Evolutionary conservation across 225 moss, liverwort and hornwort genomes (phyloP), one percentile per base, ranked within the genome.

Genomic region (Physcomitrium patens): DNA sequence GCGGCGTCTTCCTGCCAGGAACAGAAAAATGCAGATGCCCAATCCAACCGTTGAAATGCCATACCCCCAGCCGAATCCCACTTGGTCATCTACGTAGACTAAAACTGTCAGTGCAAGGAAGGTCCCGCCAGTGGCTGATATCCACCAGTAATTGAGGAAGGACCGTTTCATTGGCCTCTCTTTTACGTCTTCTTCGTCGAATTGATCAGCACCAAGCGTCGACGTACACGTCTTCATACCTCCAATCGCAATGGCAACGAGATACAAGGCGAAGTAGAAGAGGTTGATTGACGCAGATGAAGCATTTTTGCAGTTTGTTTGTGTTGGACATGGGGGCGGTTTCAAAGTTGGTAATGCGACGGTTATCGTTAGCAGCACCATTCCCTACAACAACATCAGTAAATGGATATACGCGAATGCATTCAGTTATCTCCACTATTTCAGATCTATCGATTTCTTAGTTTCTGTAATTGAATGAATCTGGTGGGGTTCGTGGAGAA

Each of bases 121-220:
- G 1, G 78, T 73, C 7, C 87, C 86, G 0, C 73, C 60, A 5
- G 76, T 81, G 7, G 59, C 46, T 19, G 79, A 58, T n/a, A 87
- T 1, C 78, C 82, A 91, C 74, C 84, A 92, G 67, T 86, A 88
- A 42, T 83, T 79, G 70, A 87, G 91, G 76, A 89, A 93, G 22
- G 86, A 87, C 7, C 63, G 66, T 50, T 87, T 78, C 80, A 58
- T 83, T 5, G 86, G 84, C 23, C 84, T 77, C 73, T 93, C 93
- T 13, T 28, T 71, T 0, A 45, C 42, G 16, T 76, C 80, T 24
- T 85, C 83, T 46, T 89, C 89, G 5, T 93, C 91, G 26, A 93
- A 93, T n/a, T 93, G 94, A 28, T 94, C 94, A 1, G 88, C 91
- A 3, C 94, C 94, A 0, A 94, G 72, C 0, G 91, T 14, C 0